Evolutionary conservation across 1,139 yeast species (phyloP).

Genomic region (Yamadazyma conglobata): DNA sequence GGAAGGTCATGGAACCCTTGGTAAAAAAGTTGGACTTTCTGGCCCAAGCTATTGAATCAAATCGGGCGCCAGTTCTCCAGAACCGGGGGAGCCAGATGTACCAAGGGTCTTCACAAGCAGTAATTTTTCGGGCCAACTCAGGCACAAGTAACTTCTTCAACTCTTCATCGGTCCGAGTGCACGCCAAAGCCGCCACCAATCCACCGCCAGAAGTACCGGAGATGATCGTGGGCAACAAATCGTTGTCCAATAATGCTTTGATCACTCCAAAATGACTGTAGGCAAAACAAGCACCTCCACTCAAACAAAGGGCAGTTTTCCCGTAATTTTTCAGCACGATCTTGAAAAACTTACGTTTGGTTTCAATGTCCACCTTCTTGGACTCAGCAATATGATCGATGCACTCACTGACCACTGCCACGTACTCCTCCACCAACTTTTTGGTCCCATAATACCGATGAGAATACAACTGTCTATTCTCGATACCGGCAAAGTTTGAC

Average conservation of each 20-base stretch:
- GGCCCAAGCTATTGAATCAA: slow-evolving; percentile 77
- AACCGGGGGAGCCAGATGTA: slow-evolving; percentile 60
- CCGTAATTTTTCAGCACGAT: slow-evolving; percentile 66
- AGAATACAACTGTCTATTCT: slow-evolving; percentile 67
- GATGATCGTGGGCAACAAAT: slow-evolving; percentile 62
- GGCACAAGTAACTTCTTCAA: slow-evolving; percentile 56
- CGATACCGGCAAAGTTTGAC: slow-evolving; percentile 76
- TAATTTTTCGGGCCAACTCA: slow-evolving; percentile 58
- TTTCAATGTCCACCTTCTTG: slow-evolving; percentile 28
- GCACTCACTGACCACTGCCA: slow-evolving; percentile 48
- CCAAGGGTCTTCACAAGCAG: slow-evolving; percentile 70
- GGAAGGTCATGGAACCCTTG: slow-evolving; percentile 66
- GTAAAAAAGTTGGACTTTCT: slow-evolving; percentile 67
- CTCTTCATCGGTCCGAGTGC: slow-evolving; percentile 70
- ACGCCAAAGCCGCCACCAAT: slow-evolving; percentile 68
- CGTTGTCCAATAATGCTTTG: slow-evolving; percentile 65
- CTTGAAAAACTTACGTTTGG: slow-evolving; percentile 55
- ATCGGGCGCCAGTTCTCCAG: slow-evolving; percentile 75
- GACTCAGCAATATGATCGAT: slow-evolving; percentile 45
- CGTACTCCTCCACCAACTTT: slow-evolving; percentile 52
- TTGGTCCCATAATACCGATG: slow-evolving; percentile 79
- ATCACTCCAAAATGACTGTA: slow-evolving; percentile 77
- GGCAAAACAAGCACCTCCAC: slow-evolving; percentile 81
- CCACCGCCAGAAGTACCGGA: slow-evolving; percentile 87
- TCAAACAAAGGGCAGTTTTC: slow-evolving; percentile 65